Conservation (phyloP, 1,284 basidiomycete genomes). For the Lentinula novae-zelandiae region DNA sequence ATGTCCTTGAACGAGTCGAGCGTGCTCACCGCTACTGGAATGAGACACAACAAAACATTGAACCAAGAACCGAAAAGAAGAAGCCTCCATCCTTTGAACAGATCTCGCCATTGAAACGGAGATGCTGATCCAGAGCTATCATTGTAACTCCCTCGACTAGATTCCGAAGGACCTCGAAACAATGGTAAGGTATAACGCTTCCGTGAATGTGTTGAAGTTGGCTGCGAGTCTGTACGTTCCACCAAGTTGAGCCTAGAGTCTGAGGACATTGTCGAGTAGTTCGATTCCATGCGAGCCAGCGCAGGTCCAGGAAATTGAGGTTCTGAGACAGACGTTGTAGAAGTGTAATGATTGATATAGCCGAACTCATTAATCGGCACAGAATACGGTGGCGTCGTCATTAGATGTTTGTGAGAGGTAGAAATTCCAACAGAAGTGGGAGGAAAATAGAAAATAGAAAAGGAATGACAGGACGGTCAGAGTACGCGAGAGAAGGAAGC, state of each 20-base stretch:
- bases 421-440: background rate
- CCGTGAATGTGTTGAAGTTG: background rate
- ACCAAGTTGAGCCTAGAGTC: constrained; percentile 5
- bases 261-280: constrained; percentile 5
- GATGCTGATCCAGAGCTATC: background rate
- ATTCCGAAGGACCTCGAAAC: constrained; percentile 2
- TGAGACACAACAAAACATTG: constrained; percentile 42
- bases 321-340: background rate
- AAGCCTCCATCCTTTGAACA: constrained; percentile 48
- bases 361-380: background rate
- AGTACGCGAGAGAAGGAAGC: background rate
- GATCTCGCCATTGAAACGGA: constrained; percentile 2
- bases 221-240: constrained; percentile 2
- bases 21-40: constrained; percentile 56
- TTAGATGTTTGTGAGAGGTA: background rate
- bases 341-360: background rate
- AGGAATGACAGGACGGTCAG: background rate
- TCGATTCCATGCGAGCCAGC: constrained; percentile 10
- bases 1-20: constrained; percentile 3
- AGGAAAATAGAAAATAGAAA: background rate
- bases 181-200: constrained; percentile 7
- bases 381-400: background rate
- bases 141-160: background rate
- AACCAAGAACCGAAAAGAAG: constrained; percentile 62
- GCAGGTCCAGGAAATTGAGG: constrained; percentile 4